Evolutionary conservation across 1,139 yeast genomes (phyloP), one percentile per base, ranked within the genome.

Genomic region (Candida sp.): DNA sequence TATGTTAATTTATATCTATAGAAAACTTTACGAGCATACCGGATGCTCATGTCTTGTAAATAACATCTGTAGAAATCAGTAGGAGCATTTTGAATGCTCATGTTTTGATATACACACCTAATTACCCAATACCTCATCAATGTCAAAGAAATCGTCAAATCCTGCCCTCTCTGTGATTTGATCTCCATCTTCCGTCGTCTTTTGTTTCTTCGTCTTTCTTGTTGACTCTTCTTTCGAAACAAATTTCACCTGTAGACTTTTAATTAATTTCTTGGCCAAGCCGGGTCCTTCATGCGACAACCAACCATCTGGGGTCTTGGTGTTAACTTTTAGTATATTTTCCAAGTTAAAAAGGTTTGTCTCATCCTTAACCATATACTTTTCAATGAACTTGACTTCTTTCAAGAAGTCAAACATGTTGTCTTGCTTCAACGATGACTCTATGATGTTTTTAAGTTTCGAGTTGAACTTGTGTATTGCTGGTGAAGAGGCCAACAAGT

Each of bases 71-170:
- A n/a, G n/a, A n/a, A n/a, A n/a, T n/a, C n/a, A n/a, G 6, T 7
- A 15, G 5, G 12, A n/a, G 12, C 34, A n/a, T 32, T 5, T 12
- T 12, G 29, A 40, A 9, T 5, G n/a, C 19, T n/a, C 35, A 29
- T 21, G 25, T 11, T 23, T 39, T 25, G 23, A 21, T 4, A 21
- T 12, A 12, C 8, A 21, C 21, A 23, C 39, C 33, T 43, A 47
- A 30, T 37, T 42, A n/a, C 41, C 44, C 37, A 57, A 50, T 23
- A 63, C 47, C 37, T 62, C 64, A 22, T 67, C 70, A 23, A 72
- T 54, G 49, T 71, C 75, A 21, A 70, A 63, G 32, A 56, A 61
- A 22, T 60, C 64, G 19, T 56, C 70, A 42, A 64, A 63, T 6
- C 50, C 58, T 2, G 56, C 62, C 40, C 64, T 71, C 36, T 60